Evolutionary conservation across 495 filamentous ascomycete species (phyloP).

Genomic region (Cenococcum geophilum): DNA sequence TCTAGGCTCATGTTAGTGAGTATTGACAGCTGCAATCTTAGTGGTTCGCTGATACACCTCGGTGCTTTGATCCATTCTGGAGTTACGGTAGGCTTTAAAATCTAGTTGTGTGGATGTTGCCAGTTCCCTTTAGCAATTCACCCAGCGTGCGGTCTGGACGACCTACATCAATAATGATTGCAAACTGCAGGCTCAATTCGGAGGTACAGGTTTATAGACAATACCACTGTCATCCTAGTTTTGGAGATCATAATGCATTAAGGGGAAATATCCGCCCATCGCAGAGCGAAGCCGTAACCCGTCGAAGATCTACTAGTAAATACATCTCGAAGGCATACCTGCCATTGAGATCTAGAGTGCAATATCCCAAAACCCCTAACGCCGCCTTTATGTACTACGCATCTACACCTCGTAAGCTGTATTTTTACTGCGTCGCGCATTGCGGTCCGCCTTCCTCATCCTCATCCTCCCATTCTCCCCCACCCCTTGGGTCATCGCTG

Average conservation of each 20-base stretch:
- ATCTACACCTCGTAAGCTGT: not conserved
- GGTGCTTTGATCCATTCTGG: too few species aligned
- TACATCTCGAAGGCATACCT: not conserved
- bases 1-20: too few species aligned
- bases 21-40: too few species aligned
- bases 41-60: too few species aligned
- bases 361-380: not conserved
- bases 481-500: conserved; percentile 61
- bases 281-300: not conserved
- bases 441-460: conserved; percentile 56
- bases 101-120: too few species aligned
- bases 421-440: conserved; percentile 74
- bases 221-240: not conserved
- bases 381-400: not conserved
- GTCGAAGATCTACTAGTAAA: not conserved
- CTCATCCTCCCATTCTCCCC: conserved; percentile 72
- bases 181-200: too few species aligned
- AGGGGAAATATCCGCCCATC: not conserved
- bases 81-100: too few species aligned
- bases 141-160: too few species aligned
- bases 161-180: too few species aligned
- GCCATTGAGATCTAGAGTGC: not conserved
- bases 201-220: not conserved
- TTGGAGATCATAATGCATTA: not conserved
- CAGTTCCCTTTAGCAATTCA: too few species aligned